Evolutionary conservation across 352 stramenopile species (phyloP).

Genomic region (Phytophthora quininea): DNA sequence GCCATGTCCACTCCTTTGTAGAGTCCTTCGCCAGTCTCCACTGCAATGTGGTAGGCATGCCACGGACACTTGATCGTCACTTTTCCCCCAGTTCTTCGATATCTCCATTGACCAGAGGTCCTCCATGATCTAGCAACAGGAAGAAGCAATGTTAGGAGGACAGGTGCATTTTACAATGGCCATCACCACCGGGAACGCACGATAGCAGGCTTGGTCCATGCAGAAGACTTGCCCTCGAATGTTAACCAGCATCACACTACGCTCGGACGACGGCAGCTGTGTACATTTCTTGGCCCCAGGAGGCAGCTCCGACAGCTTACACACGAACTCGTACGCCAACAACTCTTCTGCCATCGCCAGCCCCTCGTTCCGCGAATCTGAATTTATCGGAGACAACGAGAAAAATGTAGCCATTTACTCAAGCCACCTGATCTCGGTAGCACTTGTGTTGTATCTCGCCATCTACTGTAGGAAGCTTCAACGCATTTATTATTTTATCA

Average conservation of each 20-base stretch:
- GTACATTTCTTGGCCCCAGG: conserved; percentile 58
- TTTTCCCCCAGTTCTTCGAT: conserved; percentile 87
- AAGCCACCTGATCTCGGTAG: too few relatives aligned
- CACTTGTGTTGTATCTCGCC: too few relatives aligned
- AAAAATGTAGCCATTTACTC: conserved; percentile 5
- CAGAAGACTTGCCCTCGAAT: conserved; percentile 71
- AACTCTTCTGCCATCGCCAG: conserved; percentile 18
- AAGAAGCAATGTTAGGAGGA: conserved; percentile 6
- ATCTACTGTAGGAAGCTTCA: too few relatives aligned
- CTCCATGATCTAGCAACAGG: conserved; percentile 67
- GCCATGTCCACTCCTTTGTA: conserved; percentile 87
- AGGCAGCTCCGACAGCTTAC: conserved; percentile 67
- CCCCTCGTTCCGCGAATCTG: conserved; percentile 19
- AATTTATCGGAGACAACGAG: background rate
- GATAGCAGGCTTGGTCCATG: conserved; percentile 89
- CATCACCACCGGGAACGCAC: conserved; percentile 46
- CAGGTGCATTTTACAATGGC: background rate
- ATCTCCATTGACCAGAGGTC: conserved; percentile 77
- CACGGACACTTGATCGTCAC: conserved; percentile 84
- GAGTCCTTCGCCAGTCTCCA: conserved; percentile 81
- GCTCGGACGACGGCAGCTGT: conserved; percentile 62
- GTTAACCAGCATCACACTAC: conserved; percentile 77
- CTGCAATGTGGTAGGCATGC: conserved; percentile 86
- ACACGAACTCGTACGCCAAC: conserved; percentile 73
- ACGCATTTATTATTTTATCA: too few relatives aligned